These are phyloP conservation scores for Phaeosphaeriaceae sp. DNA, from an alignment of 2,329 filamentous ascomycete species.

Conservation along the genomic window DNA sequence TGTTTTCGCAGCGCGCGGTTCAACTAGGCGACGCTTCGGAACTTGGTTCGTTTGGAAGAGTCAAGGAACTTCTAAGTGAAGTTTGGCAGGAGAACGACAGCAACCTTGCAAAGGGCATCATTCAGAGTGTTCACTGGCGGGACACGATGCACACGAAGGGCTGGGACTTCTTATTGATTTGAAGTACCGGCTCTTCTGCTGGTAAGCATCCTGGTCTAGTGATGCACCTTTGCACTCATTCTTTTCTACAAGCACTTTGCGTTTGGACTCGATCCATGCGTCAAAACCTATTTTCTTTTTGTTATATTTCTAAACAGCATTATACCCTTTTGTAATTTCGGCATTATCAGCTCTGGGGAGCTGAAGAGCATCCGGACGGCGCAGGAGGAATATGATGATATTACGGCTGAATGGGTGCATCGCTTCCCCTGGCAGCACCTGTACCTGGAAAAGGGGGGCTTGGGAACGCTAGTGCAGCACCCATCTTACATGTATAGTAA, in stretches of 20 bases:
- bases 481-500: constrained; percentile 40
- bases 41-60: constrained; percentile 85
- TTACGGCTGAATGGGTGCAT: constrained; percentile 19
- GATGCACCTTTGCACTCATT: constrained; percentile 26
- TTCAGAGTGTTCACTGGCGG: constrained; percentile 86
- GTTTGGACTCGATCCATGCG: constrained; percentile 9
- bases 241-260: constrained; percentile 18
- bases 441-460: constrained; percentile 20
- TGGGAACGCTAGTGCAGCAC: constrained; percentile 46
- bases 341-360: constrained; percentile 29
- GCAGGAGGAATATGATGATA: constrained; percentile 35
- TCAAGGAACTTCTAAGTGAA: constrained; percentile 78
- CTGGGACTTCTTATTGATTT: constrained; percentile 94
- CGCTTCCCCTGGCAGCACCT: constrained; percentile 21
- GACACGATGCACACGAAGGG: constrained; percentile 89
- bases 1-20: constrained; percentile 77
- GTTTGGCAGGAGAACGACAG: constrained; percentile 81
- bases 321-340: constrained; percentile 52
- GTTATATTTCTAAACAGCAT: constrained; percentile 47
- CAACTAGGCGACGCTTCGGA: constrained; percentile 78
- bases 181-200: constrained; percentile 39
- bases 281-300: constrained; percentile 39
- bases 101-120: constrained; percentile 55
- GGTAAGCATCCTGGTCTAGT: constrained; percentile 47
- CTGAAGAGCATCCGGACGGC: constrained; percentile 32